A percentile compares a stretch with the other conserved stretches of the same genome.
Evolutionary conservation across 129 eudicot species (phyloP).

Genomic region (Chrysanthemum lavandulifolium): DNA sequence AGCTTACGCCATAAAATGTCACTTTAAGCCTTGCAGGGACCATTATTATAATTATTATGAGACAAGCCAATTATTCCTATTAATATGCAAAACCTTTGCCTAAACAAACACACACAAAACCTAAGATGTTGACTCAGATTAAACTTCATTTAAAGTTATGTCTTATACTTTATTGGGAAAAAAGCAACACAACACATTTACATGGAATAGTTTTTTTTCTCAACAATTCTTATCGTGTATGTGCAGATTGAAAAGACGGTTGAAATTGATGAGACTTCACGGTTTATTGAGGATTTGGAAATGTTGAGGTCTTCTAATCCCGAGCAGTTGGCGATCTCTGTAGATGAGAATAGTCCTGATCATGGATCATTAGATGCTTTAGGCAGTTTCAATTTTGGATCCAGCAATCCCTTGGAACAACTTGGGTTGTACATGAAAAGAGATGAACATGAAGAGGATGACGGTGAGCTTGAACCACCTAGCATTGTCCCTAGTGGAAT

Average conservation of each 20-base stretch:
- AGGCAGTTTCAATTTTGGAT: conserved; percentile 82
- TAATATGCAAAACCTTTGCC: no score
- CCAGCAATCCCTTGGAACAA: conserved; percentile 83
- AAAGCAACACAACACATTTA: no score
- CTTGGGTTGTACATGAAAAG: conserved; percentile 83
- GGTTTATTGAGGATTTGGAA: conserved; percentile 77
- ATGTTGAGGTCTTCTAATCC: conserved; percentile 57
- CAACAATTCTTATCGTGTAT: background rate
- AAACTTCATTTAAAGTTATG: no score
- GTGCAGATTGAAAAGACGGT: conserved; percentile 80
- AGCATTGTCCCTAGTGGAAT: conserved; percentile 14
- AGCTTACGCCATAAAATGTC: no score
- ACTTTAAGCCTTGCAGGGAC: no score
- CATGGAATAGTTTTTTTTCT: no score
- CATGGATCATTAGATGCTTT: conserved; percentile 57
- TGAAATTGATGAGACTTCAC: conserved; percentile 74
- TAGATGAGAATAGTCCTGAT: conserved; percentile 72
- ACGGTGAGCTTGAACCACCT: conserved; percentile 66
- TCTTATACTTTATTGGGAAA: no score
- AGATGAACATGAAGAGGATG: conserved; percentile 90
- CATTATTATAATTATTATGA: no score
- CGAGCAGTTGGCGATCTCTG: conserved; percentile 53
- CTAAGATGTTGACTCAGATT: no score
- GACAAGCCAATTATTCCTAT: no score
- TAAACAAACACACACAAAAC: no score